These are phyloP conservation scores for Trypanosoma caninum DNA, from an alignment of 208 protist genomes.

Conservation along the genomic window DNA sequence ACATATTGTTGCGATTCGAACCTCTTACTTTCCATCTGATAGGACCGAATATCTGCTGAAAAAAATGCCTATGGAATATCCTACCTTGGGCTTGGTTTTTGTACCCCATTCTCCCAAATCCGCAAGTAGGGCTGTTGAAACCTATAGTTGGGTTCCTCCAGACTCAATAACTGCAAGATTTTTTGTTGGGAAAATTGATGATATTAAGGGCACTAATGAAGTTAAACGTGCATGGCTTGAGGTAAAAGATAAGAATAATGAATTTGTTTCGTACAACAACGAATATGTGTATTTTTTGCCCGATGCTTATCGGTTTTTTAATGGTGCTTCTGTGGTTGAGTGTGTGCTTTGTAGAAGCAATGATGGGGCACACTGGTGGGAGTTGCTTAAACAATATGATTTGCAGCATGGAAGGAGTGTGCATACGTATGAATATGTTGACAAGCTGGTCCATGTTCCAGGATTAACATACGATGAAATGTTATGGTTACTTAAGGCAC, in stretches of 20 bases:
- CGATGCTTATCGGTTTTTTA: slow-evolving; percentile 45
- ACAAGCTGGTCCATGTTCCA: slow-evolving; percentile 68
- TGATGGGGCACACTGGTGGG: slow-evolving; percentile 87
- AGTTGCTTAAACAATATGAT: slow-evolving; percentile 51
- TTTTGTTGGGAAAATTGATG: slow-evolving; percentile 37
- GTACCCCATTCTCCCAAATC: slow-evolving; percentile 27
- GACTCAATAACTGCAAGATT: slow-evolving; percentile 49
- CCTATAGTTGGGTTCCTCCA: slow-evolving; percentile 60
- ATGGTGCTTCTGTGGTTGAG: slow-evolving; percentile 42
- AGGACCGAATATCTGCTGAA: slow-evolving; percentile 30
- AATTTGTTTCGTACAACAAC: slow-evolving; percentile 46
- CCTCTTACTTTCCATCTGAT: slow-evolving; percentile 38
- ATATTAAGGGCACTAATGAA: slow-evolving; percentile 27
- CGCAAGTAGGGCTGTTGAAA: slow-evolving; percentile 12
- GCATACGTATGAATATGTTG: slow-evolving; percentile 39
- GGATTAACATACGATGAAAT: slow-evolving; percentile 67
- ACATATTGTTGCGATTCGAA: slow-evolving; percentile 57
- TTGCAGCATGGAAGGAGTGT: slow-evolving; percentile 19
- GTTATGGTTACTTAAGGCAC: slow-evolving; percentile 62
- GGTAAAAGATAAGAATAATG: slow-evolving; percentile 30
- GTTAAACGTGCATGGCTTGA: slow-evolving; percentile 38
- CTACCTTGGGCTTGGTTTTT: slow-evolving; percentile 64
- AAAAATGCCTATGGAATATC: slow-evolving; percentile 41
- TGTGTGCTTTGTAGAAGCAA: slow-evolving; percentile 60
- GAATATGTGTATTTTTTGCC: slow-evolving; percentile 68